These are phyloP conservation scores for Elsinoe ampelina DNA, from an alignment of 2,329 filamentous ascomycete genomes.

Conservation along the genomic window DNA sequence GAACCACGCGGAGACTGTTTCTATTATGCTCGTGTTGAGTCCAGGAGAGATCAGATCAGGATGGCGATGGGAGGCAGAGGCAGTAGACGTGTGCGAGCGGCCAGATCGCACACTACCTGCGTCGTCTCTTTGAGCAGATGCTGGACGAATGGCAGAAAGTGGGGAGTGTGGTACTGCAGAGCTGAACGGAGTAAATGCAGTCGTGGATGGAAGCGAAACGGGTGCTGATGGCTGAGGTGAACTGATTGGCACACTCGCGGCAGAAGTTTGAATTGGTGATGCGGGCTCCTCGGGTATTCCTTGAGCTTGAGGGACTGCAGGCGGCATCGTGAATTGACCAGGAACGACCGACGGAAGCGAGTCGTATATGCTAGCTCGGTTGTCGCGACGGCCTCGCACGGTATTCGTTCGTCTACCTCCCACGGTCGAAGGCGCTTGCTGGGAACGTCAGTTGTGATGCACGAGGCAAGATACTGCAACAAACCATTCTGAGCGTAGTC, in stretches of 20 bases:
- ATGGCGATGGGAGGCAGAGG: constrained; percentile 60
- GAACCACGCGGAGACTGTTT: constrained; percentile 80
- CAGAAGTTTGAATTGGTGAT: constrained; percentile 6
- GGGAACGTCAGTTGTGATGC: constrained; percentile 19
- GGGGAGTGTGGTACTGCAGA: constrained; percentile 19
- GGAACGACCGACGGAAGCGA: constrained; percentile 37
- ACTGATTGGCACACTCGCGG: constrained; percentile 9
- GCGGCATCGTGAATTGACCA: constrained; percentile 27
- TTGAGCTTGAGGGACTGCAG: constrained; percentile 11
- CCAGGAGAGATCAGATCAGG: constrained; percentile 72
- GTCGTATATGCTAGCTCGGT: constrained; percentile 82
- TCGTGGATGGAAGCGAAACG: constrained; percentile 2
- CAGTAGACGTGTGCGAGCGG: constrained; percentile 62
- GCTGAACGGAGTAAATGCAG: constrained; percentile 19
- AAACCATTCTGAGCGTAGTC: constrained; percentile 56
- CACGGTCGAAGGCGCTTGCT: constrained; percentile 47
- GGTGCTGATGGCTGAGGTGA: constrained; percentile 12
- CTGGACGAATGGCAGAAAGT: constrained; percentile 24
- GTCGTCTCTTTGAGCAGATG: constrained; percentile 44
- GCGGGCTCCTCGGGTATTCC: constrained; percentile 19
- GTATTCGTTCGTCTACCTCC: constrained; percentile 50
- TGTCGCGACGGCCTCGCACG: constrained; percentile 77
- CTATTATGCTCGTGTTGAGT: constrained; percentile 79
- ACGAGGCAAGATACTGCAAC: constrained; percentile 18
- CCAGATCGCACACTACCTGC: constrained; percentile 86